Evolutionary conservation across 805 yeast genomes (phyloP).

Genomic region (Pichia deserticola): DNA sequence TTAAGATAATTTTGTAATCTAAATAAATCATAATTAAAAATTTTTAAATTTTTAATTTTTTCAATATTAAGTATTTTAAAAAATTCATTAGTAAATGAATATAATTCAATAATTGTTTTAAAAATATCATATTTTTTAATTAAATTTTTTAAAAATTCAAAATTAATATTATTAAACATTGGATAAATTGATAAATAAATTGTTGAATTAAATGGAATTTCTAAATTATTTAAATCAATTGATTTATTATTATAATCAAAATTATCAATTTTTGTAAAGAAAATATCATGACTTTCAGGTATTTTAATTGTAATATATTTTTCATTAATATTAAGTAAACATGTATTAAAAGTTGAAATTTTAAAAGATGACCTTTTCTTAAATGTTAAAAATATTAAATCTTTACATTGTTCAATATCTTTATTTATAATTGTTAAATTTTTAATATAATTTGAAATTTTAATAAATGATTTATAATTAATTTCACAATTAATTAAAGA

Average conservation of each 20-base stretch:
- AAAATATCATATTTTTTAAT: background rate
- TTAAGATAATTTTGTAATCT: constrained; percentile 2
- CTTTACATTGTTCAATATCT: constrained; percentile 13
- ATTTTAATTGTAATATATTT: background rate
- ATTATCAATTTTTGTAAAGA: background rate
- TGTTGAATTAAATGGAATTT: background rate
- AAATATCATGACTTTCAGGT: constrained; percentile 2
- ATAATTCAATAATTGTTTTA: background rate
- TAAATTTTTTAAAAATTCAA: constrained; percentile 4
- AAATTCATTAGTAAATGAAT: constrained; percentile 2
- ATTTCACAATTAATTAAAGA: constrained; percentile 17
- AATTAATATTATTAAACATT: constrained; percentile 6
- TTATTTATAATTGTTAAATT: constrained; percentile 15
- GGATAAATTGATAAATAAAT: constrained; percentile 8
- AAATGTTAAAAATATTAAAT: constrained; percentile 9
- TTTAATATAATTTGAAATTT: constrained; percentile 13
- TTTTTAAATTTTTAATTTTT: constrained; percentile 2
- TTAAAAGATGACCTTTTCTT: background rate
- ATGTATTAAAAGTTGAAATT: background rate
- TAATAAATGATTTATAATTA: constrained; percentile 13
- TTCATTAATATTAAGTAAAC: constrained; percentile 1
- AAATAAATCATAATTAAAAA: constrained; percentile 2
- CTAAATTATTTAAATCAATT: background rate
- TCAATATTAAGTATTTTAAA: background rate
- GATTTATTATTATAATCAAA: background rate